Evolutionary conservation across 106 monocot species (phyloP).

Genomic region (Apostasia ramifera): DNA sequence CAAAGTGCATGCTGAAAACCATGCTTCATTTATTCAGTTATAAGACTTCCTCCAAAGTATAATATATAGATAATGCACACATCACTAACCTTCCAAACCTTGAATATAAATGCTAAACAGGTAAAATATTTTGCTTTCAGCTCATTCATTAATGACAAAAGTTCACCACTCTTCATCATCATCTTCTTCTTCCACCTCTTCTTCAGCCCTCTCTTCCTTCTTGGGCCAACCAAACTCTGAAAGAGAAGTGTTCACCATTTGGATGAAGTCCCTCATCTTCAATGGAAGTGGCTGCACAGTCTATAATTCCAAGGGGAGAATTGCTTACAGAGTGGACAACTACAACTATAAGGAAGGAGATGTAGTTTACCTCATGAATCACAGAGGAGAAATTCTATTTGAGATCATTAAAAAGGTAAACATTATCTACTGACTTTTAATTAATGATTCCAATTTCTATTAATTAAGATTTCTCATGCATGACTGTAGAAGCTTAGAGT

Average conservation of each 20-base stretch:
- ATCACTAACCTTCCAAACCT: no score
- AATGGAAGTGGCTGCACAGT: conserved; percentile 8
- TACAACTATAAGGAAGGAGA: background rate
- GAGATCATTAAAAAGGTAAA: conserved; percentile 5
- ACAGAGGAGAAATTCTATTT: background rate
- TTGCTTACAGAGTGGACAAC: conserved; percentile 4
- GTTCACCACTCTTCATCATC: conserved; percentile 7
- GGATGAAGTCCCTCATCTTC: conserved; percentile 6
- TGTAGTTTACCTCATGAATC: conserved; percentile 4
- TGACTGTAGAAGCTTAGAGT: conserved; percentile 3
- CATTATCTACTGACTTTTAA: background rate
- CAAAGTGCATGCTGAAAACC: no score
- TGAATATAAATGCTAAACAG: no score
- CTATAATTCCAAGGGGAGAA: conserved; percentile 1
- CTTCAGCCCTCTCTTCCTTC: background rate
- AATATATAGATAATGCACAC: no score
- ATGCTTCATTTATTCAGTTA: no score
- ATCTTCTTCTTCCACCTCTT: background rate
- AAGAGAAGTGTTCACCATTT: conserved; percentile 4
- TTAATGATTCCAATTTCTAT: background rate
- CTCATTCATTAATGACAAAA: conserved; percentile 15
- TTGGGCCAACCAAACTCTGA: background rate
- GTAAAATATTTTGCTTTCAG: background rate
- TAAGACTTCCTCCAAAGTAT: no score
- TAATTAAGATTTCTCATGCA: no score